phyloP scores from a whole-genome alignment of 1,284 basidiomycete genomes.

The Malassezia sympodialis region DNA sequence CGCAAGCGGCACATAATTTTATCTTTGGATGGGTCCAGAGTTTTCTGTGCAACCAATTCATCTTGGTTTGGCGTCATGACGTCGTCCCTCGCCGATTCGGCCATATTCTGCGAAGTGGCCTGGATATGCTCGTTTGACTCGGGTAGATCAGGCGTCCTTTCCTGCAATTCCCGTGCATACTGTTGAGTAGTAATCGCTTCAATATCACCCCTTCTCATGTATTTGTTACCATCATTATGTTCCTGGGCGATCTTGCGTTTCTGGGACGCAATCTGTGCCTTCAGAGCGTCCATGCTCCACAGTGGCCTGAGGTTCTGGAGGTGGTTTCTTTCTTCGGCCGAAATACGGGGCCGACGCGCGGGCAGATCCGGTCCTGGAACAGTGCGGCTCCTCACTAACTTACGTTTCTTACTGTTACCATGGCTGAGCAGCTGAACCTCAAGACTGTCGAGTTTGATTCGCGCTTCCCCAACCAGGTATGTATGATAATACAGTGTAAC shows the following conservation, averaged over 20 bases:
- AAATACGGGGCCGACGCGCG: slow-evolving; percentile 3
- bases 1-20: slow-evolving; percentile 81
- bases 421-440: slow-evolving; percentile 34
- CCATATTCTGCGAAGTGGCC: background rate
- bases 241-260: slow-evolving; percentile 65
- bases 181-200: slow-evolving; percentile 16
- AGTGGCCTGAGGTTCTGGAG: background rate
- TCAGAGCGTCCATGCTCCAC: slow-evolving; percentile 65
- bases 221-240: slow-evolving; percentile 32
- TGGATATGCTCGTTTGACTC: background rate
- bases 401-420: slow-evolving; percentile 10
- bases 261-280: slow-evolving; percentile 64
- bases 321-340: slow-evolving; percentile 8
- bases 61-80: background rate
- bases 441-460: slow-evolving; percentile 46
- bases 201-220: slow-evolving; percentile 35
- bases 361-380: slow-evolving; percentile 6
- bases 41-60: slow-evolving; percentile 30
- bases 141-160: background rate
- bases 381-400: background rate
- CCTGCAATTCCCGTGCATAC: background rate
- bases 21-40: slow-evolving; percentile 82
- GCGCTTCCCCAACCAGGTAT: slow-evolving; percentile 45
- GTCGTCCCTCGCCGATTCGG: background rate
- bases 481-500: slow-evolving; percentile 1